Percentiles rank a stretch among this genome's conserved stretches.
Evolutionary conservation across 2,329 filamentous ascomycete genomes (phyloP).

Genomic region (Colletotrichum ledebouriae): DNA sequence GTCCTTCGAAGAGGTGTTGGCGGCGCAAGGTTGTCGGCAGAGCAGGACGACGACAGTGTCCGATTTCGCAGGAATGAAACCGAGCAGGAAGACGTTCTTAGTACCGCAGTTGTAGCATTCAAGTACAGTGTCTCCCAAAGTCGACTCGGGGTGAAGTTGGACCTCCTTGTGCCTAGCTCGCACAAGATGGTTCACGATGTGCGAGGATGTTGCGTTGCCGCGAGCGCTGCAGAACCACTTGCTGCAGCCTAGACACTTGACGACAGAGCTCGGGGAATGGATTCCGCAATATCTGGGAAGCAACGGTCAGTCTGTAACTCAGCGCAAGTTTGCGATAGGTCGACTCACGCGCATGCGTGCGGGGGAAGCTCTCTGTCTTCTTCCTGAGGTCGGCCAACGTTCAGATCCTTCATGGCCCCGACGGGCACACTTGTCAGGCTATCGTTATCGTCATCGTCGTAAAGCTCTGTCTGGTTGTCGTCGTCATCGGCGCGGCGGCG

Average conservation of each 20-base stretch:
- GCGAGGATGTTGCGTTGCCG: conserved; percentile 95
- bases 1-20: conserved; percentile 95
- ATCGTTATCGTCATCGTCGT: conserved; percentile 85
- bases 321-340: conserved; percentile 26
- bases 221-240: conserved; percentile 99
- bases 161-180: conserved; percentile 99
- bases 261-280: conserved; percentile 93
- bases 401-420: conserved; percentile 78
- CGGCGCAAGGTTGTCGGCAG: conserved; percentile 95
- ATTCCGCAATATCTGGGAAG: conserved; percentile 88
- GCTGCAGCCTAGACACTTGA: conserved; percentile 94
- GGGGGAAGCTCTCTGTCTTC: conserved; percentile 92
- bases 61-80: conserved; percentile 98
- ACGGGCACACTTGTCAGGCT: conserved; percentile 84
- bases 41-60: conserved; percentile 97
- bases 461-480: conserved; percentile 87
- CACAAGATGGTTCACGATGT: conserved; percentile 98
- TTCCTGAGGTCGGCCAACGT: conserved; percentile 68
- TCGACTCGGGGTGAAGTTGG: conserved; percentile 92
- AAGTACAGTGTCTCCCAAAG: conserved; percentile 93
- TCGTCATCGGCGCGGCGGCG: conserved; percentile 86
- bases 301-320: background rate
- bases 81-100: conserved; percentile 98
- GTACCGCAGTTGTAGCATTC: conserved; percentile 99
- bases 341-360: conserved; percentile 93